Base-by-base conservation (phyloP, 2,329 filamentous ascomycete species). In the Claviceps pazoutovae region DNA sequence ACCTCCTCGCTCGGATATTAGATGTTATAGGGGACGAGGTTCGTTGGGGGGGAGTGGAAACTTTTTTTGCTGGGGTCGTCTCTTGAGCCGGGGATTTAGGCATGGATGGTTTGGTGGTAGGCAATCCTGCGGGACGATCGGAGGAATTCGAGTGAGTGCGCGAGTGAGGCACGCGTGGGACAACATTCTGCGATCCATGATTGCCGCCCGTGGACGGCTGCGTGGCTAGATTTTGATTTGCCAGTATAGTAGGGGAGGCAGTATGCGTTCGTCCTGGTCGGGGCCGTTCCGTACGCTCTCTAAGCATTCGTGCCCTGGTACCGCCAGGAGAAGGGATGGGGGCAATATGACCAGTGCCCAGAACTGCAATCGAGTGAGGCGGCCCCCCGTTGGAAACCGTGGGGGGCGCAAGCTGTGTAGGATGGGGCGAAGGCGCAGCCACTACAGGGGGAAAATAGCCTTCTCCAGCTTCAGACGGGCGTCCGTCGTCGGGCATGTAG, bases 401-500 rank as follows among this genome's bases (percentile, higher is more conserved):
- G 54, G 26, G 26, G 26, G 61, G 65, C 46, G 72, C 67, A 45
- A 71, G 66, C 23, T 69, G 60, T 13, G 70, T 65, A 56, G 70
- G 60, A 56, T 71, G 69, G 30, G 66, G 63, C 14, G 69, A 68
- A 59, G 67, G 67, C 56, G 66, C 60, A 56, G 67, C 70, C 49
- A 78, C 61, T 68, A 83, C 65, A 67, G 84, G 83, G 36, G 88
- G 86, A 60, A 95, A 95, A 66, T 95, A 95, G 60, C 93, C 89
- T 46, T 79, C 79, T 26, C 82, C 83, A 53, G 74, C 76, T 64
- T 91, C 86, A 4, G 77, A 73, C 9, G 85, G 84, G 37, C 80
- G 73, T 19, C 72, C 70, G 21, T 86, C 82, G 30, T 88, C 84
- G 56, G 74, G 63, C 58, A 76, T 73, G 61, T 79, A 78, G 61